Conservation (phyloP, 148 eudicot genomes). For the Oxyria digyna region DNA sequence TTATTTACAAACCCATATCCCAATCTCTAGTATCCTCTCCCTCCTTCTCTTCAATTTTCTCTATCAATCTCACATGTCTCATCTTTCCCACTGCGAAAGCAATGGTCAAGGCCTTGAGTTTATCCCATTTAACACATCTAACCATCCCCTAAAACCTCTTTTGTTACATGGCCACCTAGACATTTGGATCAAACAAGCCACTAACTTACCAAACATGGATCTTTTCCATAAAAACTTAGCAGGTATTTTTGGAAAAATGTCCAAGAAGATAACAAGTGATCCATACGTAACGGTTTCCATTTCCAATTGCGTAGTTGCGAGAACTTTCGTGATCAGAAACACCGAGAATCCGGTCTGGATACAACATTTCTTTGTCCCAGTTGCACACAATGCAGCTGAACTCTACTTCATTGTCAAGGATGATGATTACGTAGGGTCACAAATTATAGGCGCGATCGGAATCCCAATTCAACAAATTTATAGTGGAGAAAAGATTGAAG, state of each 20-base stretch:
- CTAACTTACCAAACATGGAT: background rate
- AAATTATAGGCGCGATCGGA: conserved; percentile 65
- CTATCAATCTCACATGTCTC: background rate
- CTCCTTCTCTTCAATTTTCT: background rate
- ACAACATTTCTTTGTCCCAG: conserved; percentile 72
- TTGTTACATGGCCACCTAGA: conserved; percentile 2
- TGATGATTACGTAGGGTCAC: conserved; percentile 80
- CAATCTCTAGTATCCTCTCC: background rate
- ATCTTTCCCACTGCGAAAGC: background rate
- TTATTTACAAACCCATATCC: background rate
- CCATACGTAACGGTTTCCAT: conserved; percentile 75
- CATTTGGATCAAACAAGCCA: conserved; percentile 1
- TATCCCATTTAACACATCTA: background rate
- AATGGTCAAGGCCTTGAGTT: background rate
- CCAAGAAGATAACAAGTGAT: conserved; percentile 50
- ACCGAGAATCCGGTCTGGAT: conserved; percentile 83
- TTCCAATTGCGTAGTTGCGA: conserved; percentile 58
- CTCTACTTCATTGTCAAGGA: conserved; percentile 85
- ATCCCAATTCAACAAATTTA: conserved; percentile 61
- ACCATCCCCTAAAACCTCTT: background rate
- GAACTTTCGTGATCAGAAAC: conserved; percentile 78
- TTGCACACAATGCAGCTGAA: conserved; percentile 80
- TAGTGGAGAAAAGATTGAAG: conserved; percentile 45
- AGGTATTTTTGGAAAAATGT: background rate
- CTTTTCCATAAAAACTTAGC: background rate